A percentile compares a stretch with the other conserved stretches of the same genome.
Conservation (phyloP, 225 moss, liverwort and hornwort species). For the Bryum argenteum region DNA sequence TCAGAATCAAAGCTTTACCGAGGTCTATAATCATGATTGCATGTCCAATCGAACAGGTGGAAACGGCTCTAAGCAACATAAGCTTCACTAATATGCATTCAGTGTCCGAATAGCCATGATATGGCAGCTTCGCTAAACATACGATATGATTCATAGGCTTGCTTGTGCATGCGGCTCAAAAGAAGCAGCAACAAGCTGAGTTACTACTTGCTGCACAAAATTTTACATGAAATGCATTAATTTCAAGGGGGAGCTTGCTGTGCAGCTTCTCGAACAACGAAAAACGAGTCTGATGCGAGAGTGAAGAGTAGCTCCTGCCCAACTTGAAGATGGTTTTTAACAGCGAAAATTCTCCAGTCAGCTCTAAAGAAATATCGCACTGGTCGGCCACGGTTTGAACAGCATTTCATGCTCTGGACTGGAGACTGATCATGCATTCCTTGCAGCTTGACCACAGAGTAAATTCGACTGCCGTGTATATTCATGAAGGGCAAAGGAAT, state of each 20-base stretch:
- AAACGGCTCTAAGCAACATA: no score
- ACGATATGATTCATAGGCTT: no score
- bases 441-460: slow-evolving; percentile 24
- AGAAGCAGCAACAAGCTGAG: no score
- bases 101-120: no score
- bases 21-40: no score
- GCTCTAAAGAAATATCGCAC: slow-evolving; percentile 13
- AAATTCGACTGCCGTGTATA: slow-evolving; percentile 9
- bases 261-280: slow-evolving; percentile 10
- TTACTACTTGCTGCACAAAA: no score
- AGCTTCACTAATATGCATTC: no score
- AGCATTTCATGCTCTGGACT: slow-evolving; percentile 4
- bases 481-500: slow-evolving; percentile 20
- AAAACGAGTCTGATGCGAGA: slow-evolving; percentile 16
- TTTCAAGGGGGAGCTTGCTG: neutral
- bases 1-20: no score
- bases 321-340: slow-evolving; percentile 8
- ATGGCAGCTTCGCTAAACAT: no score
- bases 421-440: slow-evolving; percentile 20
- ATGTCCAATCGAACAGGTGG: no score
- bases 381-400: neutral
- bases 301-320: slow-evolving; percentile 32
- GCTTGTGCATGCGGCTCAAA: no score
- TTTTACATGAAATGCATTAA: no score
- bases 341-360: slow-evolving; percentile 16